Percentiles rank a stretch among this genome's conserved stretches.
phyloP scores from a whole-genome alignment of 192 early-diverging fungal species.

The Geranomyces michiganensis region DNA sequence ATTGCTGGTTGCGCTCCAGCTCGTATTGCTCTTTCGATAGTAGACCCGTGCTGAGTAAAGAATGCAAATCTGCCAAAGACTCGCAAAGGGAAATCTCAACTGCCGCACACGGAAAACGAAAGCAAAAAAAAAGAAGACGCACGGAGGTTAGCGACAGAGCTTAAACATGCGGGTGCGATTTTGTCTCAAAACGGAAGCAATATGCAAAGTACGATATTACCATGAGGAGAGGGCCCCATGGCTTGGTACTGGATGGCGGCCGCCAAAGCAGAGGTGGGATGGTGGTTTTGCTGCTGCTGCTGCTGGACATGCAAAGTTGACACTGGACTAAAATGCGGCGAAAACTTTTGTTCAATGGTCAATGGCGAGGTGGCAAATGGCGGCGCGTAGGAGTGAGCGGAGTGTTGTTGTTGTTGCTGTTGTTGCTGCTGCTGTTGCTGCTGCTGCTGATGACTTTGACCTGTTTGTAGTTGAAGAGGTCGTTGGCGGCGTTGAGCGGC shows the following conservation, averaged over 20 bases:
- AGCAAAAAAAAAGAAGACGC: not conserved
- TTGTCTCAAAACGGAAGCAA: too few species aligned
- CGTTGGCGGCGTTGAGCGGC: too few species aligned
- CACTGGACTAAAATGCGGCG: not conserved
- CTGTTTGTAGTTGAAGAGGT: too few species aligned
- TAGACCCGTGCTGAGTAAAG: slow-evolving; percentile 4
- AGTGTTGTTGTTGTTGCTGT: not conserved
- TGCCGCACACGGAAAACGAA: not conserved
- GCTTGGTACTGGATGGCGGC: slow-evolving; percentile 4
- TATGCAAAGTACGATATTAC: too few species aligned
- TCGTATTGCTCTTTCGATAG: slow-evolving; percentile 16
- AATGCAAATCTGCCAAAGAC: not conserved
- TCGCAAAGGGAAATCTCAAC: not conserved
- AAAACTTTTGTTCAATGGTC: slow-evolving; percentile 8
- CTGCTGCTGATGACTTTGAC: not conserved
- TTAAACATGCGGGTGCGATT: too few species aligned
- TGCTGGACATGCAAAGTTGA: not conserved
- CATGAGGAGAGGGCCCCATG: not conserved
- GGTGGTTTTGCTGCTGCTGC: not conserved
- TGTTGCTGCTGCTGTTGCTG: slow-evolving; percentile 12
- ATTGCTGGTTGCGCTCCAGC: not conserved
- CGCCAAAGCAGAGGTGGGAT: not conserved
- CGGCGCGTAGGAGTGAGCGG: not conserved
- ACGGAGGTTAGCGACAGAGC: too few species aligned
- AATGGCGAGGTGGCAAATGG: not conserved